phyloP scores from a whole-genome alignment of 2,329 filamentous ascomycete genomes.

The Fusarium duplospermum region DNA sequence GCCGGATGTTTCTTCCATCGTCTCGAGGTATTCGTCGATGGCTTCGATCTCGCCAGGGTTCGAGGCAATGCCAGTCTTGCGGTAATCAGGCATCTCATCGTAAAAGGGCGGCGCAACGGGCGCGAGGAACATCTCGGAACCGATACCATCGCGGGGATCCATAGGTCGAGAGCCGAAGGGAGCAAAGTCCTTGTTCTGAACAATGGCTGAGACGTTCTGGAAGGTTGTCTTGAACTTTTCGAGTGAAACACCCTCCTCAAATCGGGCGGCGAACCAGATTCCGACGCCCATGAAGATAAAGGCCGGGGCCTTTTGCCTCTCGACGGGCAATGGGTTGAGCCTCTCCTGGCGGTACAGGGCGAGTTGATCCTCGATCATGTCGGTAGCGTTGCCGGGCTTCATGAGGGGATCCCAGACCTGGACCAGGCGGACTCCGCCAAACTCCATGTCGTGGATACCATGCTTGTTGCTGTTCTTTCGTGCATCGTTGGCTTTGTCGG shows the following conservation, averaged over 20 bases:
- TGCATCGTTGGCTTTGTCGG: slow-evolving; percentile 27
- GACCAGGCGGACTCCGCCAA: slow-evolving; percentile 30
- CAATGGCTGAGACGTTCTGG: slow-evolving; percentile 32
- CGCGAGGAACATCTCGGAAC: slow-evolving; percentile 44
- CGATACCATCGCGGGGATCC: slow-evolving; percentile 42
- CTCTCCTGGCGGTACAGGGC: slow-evolving; percentile 33
- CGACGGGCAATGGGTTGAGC: slow-evolving; percentile 14
- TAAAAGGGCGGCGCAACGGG: slow-evolving; percentile 42
- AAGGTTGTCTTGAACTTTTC: slow-evolving; percentile 26
- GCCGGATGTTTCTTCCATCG: slow-evolving; percentile 22
- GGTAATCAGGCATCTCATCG: slow-evolving; percentile 31
- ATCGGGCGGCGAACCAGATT: slow-evolving; percentile 42
- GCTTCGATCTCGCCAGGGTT: slow-evolving; percentile 24
- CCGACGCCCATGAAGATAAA: slow-evolving; percentile 41
- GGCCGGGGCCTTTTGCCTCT: slow-evolving; percentile 38
- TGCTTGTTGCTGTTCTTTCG: slow-evolving; percentile 30
- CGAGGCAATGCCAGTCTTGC: slow-evolving; percentile 23
- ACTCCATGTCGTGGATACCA: slow-evolving; percentile 33
- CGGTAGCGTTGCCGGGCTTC: slow-evolving; percentile 51
- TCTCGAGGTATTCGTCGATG: slow-evolving; percentile 33
- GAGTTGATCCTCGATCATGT: slow-evolving; percentile 34
- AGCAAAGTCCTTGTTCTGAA: slow-evolving; percentile 28
- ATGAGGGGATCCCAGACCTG: slow-evolving; percentile 74
- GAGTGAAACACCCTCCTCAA: slow-evolving; percentile 30
- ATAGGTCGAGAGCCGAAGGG: slow-evolving; percentile 37